Evolutionary conservation across 257 asterid genomes (phyloP), one percentile per base, ranked within the genome.

Genomic region (Solanum arcanum): DNA sequence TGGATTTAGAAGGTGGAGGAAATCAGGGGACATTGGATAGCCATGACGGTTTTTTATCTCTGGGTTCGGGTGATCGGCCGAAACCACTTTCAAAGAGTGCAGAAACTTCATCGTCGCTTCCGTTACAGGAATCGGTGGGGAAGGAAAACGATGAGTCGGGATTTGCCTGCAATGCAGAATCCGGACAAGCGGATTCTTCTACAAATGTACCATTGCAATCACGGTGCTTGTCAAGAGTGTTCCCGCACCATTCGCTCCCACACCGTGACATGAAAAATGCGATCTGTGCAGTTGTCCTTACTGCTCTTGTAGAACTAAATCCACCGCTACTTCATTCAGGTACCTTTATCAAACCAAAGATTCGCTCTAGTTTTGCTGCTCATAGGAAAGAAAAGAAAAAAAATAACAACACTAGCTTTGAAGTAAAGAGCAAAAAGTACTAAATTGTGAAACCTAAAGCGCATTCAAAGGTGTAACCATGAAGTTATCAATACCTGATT

Each of bases 281-380:
- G 42, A 89, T 89, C 46, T 62, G 74, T 86, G 78, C 13, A 86
- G 86, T n/a, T 64, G 77, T 86, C 73, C 75, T 89, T 44, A 89
- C 72, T 4, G 86, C 66, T 83, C 84, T 37, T 35, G 73, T 20
- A 89, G 25, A 42, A 86, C 72, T 73, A 56, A 35, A 31, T 84
- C 68, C 74, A 27, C 8, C 8, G 73, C n/a, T 11, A 31, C 68
- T 47, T 83, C 69, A 16, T 64, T 29, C 39, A 20, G 81, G 78
- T 75, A 83, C 60, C 88, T 89, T 6, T 11, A 84, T 35, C 66
- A 73, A 87, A 89, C 86, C 89, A 88, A 89, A 80, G 88, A 86
- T 86, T 89, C 91, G 85, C 88, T 83, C 89, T 80, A 80, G 42
- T 46, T n/a, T 47, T 2, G 5, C 27, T 44, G 18, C 27, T 80